A percentile compares a stretch with the other conserved stretches of the same genome.
These are phyloP conservation scores for Petunia hybrid DNA, from an alignment of 305 asterid species.

Conservation along the genomic window DNA sequence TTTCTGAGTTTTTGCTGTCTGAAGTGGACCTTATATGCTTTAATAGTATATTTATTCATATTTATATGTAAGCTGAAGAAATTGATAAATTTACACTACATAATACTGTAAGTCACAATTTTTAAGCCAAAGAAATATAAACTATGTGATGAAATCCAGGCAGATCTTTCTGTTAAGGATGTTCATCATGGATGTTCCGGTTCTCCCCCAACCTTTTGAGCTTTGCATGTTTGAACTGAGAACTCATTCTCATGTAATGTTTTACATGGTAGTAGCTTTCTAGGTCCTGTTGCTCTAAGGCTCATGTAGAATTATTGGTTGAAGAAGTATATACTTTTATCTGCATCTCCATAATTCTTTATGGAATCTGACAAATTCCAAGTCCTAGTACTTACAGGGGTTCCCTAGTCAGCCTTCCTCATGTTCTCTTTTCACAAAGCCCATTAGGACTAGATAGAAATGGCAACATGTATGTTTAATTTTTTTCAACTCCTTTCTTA, in stretches of 20 bases:
- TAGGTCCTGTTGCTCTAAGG: not conserved
- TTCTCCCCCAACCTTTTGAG: not conserved
- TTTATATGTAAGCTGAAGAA: not conserved
- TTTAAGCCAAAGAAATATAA: not conserved
- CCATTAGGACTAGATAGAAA: not conserved
- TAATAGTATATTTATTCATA: not conserved
- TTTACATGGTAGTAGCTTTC: not conserved
- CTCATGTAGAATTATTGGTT: constrained; percentile 16
- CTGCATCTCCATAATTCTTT: not conserved
- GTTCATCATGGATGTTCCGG: not conserved
- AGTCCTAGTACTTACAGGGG: not conserved
- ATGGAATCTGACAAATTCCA: not conserved
- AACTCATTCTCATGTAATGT: not conserved
- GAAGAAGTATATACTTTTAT: not conserved
- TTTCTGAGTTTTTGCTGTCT: too few species aligned
- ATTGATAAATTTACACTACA: not conserved
- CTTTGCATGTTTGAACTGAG: not conserved
- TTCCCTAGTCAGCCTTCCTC: not conserved
- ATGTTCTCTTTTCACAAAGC: not conserved
- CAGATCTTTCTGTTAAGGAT: not conserved
- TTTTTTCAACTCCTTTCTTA: not conserved
- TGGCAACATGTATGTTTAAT: not conserved
- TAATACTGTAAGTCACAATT: not conserved
- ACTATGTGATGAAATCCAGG: constrained; percentile 21
- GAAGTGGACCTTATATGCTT: not conserved